phyloP scores from a whole-genome alignment of 306 rosid genomes.

The Vachellia pachyceras region DNA sequence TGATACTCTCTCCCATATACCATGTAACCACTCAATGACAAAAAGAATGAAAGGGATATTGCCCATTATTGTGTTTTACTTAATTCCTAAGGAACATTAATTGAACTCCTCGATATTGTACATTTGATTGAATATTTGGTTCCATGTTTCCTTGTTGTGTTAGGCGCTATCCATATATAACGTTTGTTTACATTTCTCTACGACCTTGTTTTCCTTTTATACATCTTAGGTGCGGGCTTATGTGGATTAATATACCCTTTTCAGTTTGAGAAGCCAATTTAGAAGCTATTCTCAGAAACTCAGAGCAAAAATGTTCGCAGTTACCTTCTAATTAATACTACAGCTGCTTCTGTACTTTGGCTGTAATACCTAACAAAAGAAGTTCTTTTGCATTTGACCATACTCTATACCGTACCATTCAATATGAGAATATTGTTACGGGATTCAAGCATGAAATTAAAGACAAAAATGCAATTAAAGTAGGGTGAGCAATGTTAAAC shows the following conservation, averaged over 20 bases:
- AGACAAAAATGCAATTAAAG: not conserved
- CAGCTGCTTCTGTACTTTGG: not conserved
- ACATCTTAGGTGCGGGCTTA: not conserved
- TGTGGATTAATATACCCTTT: not conserved
- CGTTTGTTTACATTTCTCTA: conserved; percentile 38
- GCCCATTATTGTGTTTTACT: conserved; percentile 42
- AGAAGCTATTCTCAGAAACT: conserved; percentile 6
- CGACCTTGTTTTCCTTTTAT: not conserved
- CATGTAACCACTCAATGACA: conserved; percentile 44
- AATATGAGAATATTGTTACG: too few relatives aligned
- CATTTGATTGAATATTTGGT: conserved; percentile 23
- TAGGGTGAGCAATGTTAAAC: not conserved
- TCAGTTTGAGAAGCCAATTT: conserved; percentile 11
- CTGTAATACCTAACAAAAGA: not conserved
- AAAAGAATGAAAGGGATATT: conserved; percentile 41
- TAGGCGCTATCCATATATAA: conserved; percentile 32
- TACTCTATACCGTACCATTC: too few relatives aligned
- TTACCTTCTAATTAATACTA: not conserved
- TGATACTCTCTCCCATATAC: conserved; percentile 26
- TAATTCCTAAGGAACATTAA: conserved; percentile 33
- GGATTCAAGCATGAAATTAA: not conserved
- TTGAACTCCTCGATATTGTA: conserved; percentile 35
- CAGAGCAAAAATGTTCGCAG: not conserved
- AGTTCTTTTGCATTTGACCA: too few relatives aligned
- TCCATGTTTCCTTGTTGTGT: conserved; percentile 39